Base-by-base conservation (phyloP, 495 filamentous ascomycete species). In the Pyrenopolyporus hunteri region DNA sequence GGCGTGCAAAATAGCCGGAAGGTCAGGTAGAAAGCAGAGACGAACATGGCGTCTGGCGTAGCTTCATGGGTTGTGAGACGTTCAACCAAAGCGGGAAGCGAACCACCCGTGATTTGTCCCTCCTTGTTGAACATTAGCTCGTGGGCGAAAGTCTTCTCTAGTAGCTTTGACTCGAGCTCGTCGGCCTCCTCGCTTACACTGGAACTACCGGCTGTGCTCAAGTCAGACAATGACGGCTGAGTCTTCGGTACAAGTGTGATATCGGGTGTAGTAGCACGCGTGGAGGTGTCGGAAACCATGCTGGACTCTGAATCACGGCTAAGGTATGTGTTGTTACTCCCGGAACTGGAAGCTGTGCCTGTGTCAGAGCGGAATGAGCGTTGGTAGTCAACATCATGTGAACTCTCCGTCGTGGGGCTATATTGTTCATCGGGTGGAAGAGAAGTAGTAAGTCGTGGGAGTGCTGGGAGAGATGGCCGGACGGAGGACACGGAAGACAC, bases 1-100 rank as follows among this genome's bases (percentile, higher is more conserved):
- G 95, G 92, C 0, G 90, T 89, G 40, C 91, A 90, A 59, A 99
- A 99, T 14, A 96, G 85, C 36, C 95, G 89, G 78, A 99, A 99
- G 22, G 95, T 98, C 35, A 98, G 86, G 74, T 95, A 98, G 72
- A 99, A 98, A 0, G 95, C 90, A 2, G 91, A 89, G 47, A 97
- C 91, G 67, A 98, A 99, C 70, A 90, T 85, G 29, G 91, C 86
- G 71, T 97, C 93, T 1, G 95, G 95, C 1, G 94, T 96, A 0
- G 91, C 89, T 70, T 97, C 91, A 70, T 95, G 92, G 0, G 90
- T 90, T 1, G 95, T 99, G 20, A 99, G 84, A 65, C 89, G 87
- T 74, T 99, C 95, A 40, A 99, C 89, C 45, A 99, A 77, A 5
- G 95, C 93, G 22, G 90, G 86, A 10, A 99, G 82, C 13, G 92